Base-by-base conservation (phyloP, 2,329 filamentous ascomycete genomes). In the Epichloe uncinata region DNA sequence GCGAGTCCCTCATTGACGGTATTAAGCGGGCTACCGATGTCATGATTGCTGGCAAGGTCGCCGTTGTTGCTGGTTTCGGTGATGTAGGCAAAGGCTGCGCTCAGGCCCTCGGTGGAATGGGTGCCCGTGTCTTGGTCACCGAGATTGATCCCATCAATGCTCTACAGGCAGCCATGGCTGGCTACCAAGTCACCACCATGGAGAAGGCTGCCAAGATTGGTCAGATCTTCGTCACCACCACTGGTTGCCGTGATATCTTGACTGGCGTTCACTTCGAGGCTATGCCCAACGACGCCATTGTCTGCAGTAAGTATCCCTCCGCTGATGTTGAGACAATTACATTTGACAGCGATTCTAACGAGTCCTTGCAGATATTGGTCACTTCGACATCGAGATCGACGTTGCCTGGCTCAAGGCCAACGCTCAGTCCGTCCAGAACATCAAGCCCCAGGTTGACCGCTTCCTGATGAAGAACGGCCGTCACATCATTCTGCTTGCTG, bases 21-120 rank as follows among this genome's bases (percentile, higher is more conserved):
- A 97, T 98, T 84, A 98, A 97, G 87, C 91, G 91, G 77, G 91
- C 93, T 63, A 98, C 93, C 72, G 91, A 98, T 78, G 93, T 97
- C 73, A 98, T 98, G 93, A 91, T 97, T 79, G 93, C 93, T 67
- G 93, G 93, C 72, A 97, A 98, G 85, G 82, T 96, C 65, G 89
- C 87, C 59, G 90, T 97, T 60, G 93, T 98, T 61, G 93, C 93
- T 65, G 93, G 93, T 71, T 98, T 85, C 78, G 91, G 91, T 83
- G 91, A 98, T 74, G 93, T 98, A 71, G 91, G 91, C 71, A 98
- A 98, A 85, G 91, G 91, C 63, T 97, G 93, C 70, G 90, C 91
- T 65, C 81, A 93, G 77, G 91, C 91, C 66, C 88, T 98, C 57
- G 85, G 88, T 75, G 85, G 84, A 74, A 95, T 97, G 89, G 91